phyloP scores from a whole-genome alignment of 176 grass and related monocot species.

The Rhynchospora pubera region DNA sequence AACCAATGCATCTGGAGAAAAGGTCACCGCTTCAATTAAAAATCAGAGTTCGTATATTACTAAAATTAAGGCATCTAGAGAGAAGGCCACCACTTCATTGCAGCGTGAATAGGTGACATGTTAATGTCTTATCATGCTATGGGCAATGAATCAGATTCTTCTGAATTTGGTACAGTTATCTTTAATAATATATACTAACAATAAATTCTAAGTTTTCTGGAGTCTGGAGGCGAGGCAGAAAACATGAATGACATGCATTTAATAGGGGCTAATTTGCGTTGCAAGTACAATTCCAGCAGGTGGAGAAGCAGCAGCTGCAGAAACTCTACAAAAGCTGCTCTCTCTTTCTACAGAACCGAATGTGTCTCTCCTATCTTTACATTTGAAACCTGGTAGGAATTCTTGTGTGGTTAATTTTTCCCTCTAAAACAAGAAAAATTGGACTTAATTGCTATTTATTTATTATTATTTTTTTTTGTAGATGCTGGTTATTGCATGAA shows the following conservation, averaged over 20 bases:
- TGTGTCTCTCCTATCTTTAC: slow-evolving; percentile 2
- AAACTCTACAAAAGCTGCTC: slow-evolving; percentile 20
- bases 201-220: background rate
- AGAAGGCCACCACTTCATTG: background rate
- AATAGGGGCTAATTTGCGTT: background rate
- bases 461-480: background rate
- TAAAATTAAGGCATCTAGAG: background rate
- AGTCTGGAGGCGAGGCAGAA: background rate
- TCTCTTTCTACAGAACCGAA: slow-evolving; percentile 13
- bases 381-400: background rate
- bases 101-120: background rate
- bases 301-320: background rate
- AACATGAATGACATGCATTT: slow-evolving; percentile 20
- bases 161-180: background rate
- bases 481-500: background rate
- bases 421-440: background rate
- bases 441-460: background rate
- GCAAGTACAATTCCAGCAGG: slow-evolving; percentile 24
- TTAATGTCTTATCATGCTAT: background rate
- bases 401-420: background rate
- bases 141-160: slow-evolving; percentile 11
- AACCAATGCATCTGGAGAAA: too few relatives aligned
- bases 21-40: too few relatives aligned
- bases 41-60: background rate
- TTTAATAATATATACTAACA: background rate